Evolutionary conservation across 2,329 filamentous ascomycete species (phyloP), one percentile per base, ranked within the genome.

Genomic region (Penicillium expansum): DNA sequence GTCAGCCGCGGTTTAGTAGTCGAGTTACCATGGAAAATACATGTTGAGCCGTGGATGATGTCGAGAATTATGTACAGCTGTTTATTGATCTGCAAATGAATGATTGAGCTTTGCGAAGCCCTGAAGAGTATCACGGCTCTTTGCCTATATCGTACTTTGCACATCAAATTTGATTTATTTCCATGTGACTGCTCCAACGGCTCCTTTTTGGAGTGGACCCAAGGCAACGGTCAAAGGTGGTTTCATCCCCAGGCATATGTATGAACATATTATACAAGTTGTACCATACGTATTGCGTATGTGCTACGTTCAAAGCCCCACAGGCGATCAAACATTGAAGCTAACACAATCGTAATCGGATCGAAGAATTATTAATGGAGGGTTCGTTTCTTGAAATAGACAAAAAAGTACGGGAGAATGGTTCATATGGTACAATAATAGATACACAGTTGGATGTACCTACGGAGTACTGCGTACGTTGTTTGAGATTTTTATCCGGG

Each of bases 11-110:
- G 44, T 45, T 11, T n/a, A 11, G 13, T 1, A 20, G 9, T n/a
- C 3, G 24, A 8, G 5, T 11, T 24, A 47, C 41, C 41, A 42
- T 29, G 52, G 41, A 16, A 45, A 13, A 2, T 8, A 37, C 6
- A 16, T 35, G 0, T n/a, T 16, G 41, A 56, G 56, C 62, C 63
- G 59, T 59, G 62, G 60, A 38, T 54, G 27, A 42, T 30, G 3
- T 38, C 27, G 45, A 56, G 48, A 43, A 43, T 62, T 63, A 39
- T 20, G 50, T 63, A 42, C 24, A 50, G 62, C 53, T 61, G 56
- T 64, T 60, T 63, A 55, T 64, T 65, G 55, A 52, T 44, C 18
- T 44, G 13, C 35, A 30, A 27, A 20, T 29, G n/a, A 27, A 20
- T 33, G 18, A 20, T n/a, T 24, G 35, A 20, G 16, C 33, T 32